Conservation (phyloP, 257 asterid species). For the Henckelia pumila region DNA sequence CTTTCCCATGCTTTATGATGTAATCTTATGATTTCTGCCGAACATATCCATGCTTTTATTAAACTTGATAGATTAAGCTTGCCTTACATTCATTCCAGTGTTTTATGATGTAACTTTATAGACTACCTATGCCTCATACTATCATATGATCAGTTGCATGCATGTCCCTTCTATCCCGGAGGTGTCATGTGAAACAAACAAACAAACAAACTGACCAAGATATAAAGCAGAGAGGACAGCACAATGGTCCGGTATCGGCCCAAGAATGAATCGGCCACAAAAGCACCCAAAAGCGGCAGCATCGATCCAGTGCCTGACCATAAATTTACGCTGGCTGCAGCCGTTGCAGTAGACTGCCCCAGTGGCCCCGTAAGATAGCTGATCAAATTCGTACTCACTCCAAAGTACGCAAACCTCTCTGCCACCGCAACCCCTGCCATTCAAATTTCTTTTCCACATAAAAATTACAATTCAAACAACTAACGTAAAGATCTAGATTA, state of each 20-base stretch:
- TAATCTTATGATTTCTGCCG: no score
- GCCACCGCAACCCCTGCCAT: constrained; percentile 53
- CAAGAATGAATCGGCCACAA: constrained; percentile 48
- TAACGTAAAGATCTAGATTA: neutral
- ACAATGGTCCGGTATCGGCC: constrained; percentile 54
- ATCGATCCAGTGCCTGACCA: constrained; percentile 54
- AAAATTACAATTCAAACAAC: neutral
- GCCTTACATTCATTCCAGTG: no score
- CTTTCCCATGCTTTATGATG: no score
- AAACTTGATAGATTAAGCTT: no score
- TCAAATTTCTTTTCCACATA: constrained; percentile 1
- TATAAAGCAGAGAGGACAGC: constrained; percentile 39
- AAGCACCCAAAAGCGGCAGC: constrained; percentile 53
- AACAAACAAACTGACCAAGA: constrained; percentile 37
- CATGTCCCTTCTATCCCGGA: no score
- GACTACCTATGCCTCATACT: no score
- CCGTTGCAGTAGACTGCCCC: constrained; percentile 56
- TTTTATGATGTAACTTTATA: no score
- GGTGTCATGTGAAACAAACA: no score
- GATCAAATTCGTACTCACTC: constrained; percentile 51
- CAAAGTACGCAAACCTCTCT: constrained; percentile 57
- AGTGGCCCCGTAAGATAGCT: constrained; percentile 51
- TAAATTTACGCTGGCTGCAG: constrained; percentile 48
- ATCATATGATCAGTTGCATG: no score
- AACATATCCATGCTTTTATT: no score